These are phyloP conservation scores for Solanum piurae DNA, from an alignment of 257 asterid species.

Conservation along the genomic window DNA sequence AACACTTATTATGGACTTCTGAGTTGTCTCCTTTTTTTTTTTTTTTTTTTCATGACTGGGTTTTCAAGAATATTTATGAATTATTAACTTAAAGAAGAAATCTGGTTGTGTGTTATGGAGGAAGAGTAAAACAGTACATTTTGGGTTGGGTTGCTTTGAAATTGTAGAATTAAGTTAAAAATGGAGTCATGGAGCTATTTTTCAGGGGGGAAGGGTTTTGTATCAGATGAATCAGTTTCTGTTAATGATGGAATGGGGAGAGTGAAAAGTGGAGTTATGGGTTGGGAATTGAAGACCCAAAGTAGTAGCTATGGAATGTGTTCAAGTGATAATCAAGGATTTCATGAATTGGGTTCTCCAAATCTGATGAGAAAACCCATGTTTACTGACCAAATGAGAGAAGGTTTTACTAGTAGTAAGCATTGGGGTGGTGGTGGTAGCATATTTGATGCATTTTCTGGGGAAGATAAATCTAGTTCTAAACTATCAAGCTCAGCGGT, in stretches of 20 bases:
- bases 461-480: conserved; percentile 20
- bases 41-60: not conserved
- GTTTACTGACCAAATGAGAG: conserved; percentile 12
- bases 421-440: not conserved
- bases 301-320: conserved; percentile 6
- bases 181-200: conserved; percentile 27
- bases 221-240: conserved; percentile 12
- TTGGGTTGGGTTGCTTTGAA: not conserved
- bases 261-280: conserved; percentile 6
- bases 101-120: not conserved
- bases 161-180: not conserved
- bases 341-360: conserved; percentile 13
- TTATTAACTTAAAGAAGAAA: not conserved
- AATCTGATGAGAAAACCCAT: conserved; percentile 8
- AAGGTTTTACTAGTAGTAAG: conserved; percentile 5
- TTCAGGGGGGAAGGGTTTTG: conserved; percentile 13
- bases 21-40: not conserved
- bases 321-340: conserved; percentile 9
- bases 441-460: not conserved
- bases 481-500: conserved; percentile 17
- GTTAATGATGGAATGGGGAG: conserved; percentile 9
- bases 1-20: not conserved
- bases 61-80: not conserved
- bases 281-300: conserved; percentile 17
- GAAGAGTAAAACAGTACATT: not conserved